Evolutionary conservation across 192 early-diverging fungal species (phyloP), one percentile per base, ranked within the genome.

Genomic region (Fimicolochytrium jonesii): DNA sequence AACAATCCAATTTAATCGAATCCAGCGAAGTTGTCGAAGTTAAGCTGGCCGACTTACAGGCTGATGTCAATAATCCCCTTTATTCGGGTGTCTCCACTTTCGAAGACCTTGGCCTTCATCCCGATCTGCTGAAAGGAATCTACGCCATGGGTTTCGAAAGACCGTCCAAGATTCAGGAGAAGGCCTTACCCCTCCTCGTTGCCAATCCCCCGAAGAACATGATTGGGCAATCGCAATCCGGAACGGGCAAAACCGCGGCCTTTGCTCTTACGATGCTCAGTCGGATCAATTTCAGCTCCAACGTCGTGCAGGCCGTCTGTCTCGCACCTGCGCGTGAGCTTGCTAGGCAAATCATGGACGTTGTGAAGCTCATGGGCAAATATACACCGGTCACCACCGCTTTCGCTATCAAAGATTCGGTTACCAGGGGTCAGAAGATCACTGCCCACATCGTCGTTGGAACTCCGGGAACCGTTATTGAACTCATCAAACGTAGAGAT

Each of bases 211-310:
- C 94, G 6, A 83, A 76, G 66, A 97, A 98, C 69, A 90, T 98
- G 91, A 95, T 98, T 67, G 96, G 92, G 0, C 96, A 98, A 76
- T 96, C 94, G 56, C 94, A 97, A 71, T 92, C 92, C 15, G 96
- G 96, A 63, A 98, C 96, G 0, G 96, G 95, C 35, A 98, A 98
- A 73, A 97, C 96, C 20, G 96, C 96, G 0, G 93, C 94, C 7
- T 98, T 98, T 73, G 87, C 85, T 2, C 77, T 98, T 41, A 90
- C 92, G 0, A 95, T 98, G 84, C 81, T 98, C 10, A 87, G 86
- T 58, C 84, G 95, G 22, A 79, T 97, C 41, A 86, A 97, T 67
- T 78, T 76, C 47, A 79, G 71, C 41, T 49, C 84, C 5, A 59
- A 86, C 22, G 65, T 74, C 34, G 80, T 90, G 15, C 92, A 94